phyloP scores from a whole-genome alignment of 1,139 yeast species.

The Geotrichum aggregatum region DNA sequence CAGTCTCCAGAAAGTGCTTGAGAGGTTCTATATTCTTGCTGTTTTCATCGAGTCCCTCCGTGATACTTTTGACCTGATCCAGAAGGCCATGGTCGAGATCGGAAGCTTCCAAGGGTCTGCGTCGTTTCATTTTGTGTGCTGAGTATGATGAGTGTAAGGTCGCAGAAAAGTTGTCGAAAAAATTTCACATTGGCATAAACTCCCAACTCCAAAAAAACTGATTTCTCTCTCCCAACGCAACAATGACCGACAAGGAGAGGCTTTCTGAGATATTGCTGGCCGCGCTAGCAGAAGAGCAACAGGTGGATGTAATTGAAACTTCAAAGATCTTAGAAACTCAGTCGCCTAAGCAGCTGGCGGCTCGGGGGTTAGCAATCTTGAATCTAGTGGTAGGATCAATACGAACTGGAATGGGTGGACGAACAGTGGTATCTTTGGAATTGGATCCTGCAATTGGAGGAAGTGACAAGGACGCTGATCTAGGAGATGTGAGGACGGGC shows the following conservation, averaged over 20 bases:
- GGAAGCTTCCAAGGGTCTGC: slow-evolving; percentile 17
- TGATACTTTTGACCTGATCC: slow-evolving; percentile 7
- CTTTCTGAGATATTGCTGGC: slow-evolving; percentile 41
- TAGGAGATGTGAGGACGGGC: slow-evolving; percentile 66
- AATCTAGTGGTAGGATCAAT: slow-evolving; percentile 59
- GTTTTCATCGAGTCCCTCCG: slow-evolving; percentile 12
- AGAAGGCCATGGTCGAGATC: slow-evolving; percentile 18
- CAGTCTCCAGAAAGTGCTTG: slow-evolving; percentile 21
- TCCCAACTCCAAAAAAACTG: slow-evolving; percentile 2
- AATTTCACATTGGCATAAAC: slow-evolving; percentile 9
- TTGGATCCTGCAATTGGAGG: slow-evolving; percentile 54
- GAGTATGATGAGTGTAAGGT: slow-evolving; percentile 1
- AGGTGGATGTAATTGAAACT: slow-evolving; percentile 36
- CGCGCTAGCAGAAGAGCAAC: slow-evolving; percentile 21
- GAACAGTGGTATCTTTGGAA: slow-evolving; percentile 60
- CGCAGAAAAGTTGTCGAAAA: slow-evolving; percentile 40
- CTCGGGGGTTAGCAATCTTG: slow-evolving; percentile 68
- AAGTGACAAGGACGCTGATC: slow-evolving; percentile 43
- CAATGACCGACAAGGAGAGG: slow-evolving; percentile 4
- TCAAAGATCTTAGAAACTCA: slow-evolving; percentile 35
- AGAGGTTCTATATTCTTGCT: slow-evolving; percentile 27
- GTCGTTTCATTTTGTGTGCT: slow-evolving; percentile 13
- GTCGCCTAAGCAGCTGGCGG: slow-evolving; percentile 62
- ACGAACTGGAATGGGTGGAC: slow-evolving; percentile 78
- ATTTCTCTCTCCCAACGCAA: not conserved